Evolutionary conservation across 2,329 filamentous ascomycete genomes (phyloP).

Genomic region (Clonostachys solani): DNA sequence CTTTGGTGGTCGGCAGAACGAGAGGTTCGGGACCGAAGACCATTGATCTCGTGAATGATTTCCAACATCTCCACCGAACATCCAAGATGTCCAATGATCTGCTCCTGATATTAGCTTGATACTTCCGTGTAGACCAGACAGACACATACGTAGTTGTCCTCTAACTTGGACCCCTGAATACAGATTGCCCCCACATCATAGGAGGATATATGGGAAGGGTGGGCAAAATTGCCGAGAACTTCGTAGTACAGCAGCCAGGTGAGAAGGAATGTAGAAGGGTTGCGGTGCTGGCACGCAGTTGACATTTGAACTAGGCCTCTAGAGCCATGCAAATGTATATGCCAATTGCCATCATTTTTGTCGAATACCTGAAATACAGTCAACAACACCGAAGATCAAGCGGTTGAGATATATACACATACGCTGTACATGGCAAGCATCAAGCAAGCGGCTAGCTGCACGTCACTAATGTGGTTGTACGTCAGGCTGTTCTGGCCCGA

Average conservation of each 20-base stretch:
- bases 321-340: constrained; percentile 36
- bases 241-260: constrained; percentile 45
- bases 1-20: constrained; percentile 3
- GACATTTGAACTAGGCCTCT: constrained; percentile 9
- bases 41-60: constrained; percentile 35
- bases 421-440: constrained; percentile 47
- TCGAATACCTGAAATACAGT: constrained; percentile 35
- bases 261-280: constrained; percentile 27
- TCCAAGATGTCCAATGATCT: constrained; percentile 42
- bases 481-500: not conserved
- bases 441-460: constrained; percentile 40
- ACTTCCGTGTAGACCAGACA: too few relatives aligned
- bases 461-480: constrained; percentile 13
- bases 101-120: not conserved
- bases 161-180: too few relatives aligned
- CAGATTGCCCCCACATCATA: too few relatives aligned
- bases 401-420: constrained; percentile 5
- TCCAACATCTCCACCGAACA: constrained; percentile 40
- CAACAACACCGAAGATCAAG: too few relatives aligned
- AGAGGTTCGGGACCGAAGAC: not conserved
- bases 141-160: too few relatives aligned
- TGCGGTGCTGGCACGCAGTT: too few relatives aligned
- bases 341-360: constrained; percentile 39
- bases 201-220: constrained; percentile 7
- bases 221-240: constrained; percentile 36